A percentile compares a stretch with the other conserved stretches of the same genome.
phyloP scores from a whole-genome alignment of 2,329 filamentous ascomycete genomes.

The Talaromyces islandicus region DNA sequence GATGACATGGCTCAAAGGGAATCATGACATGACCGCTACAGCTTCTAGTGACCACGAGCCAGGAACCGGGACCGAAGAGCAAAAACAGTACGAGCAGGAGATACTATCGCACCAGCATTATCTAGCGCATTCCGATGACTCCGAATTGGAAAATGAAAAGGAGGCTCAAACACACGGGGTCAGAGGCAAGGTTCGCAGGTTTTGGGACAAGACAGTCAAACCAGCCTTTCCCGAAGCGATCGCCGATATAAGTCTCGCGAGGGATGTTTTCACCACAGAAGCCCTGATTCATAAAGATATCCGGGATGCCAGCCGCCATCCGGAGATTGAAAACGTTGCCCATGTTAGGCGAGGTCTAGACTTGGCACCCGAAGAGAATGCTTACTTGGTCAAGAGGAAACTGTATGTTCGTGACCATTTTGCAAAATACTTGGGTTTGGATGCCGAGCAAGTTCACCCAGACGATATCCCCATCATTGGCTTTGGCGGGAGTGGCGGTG shows the following conservation, averaged over 20 bases:
- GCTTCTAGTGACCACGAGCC: not conserved
- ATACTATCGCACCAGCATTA: constrained; percentile 3
- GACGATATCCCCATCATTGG: constrained; percentile 10
- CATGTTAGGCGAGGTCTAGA: constrained; percentile 3
- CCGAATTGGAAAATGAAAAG: constrained; percentile 6
- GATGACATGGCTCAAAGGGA: not conserved
- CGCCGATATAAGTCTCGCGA: constrained; percentile 8
- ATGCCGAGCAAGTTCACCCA: constrained; percentile 6
- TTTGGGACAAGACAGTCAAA: constrained; percentile 10
- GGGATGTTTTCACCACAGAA: constrained; percentile 11
- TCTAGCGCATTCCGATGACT: constrained; percentile 1
- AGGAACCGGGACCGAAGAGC: constrained; percentile 6
- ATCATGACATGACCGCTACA: not conserved
- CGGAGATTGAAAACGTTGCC: constrained; percentile 5
- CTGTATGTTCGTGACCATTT: constrained; percentile 2
- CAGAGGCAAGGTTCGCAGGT: not conserved
- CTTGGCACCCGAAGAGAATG: constrained; percentile 2
- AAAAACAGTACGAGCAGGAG: constrained; percentile 9
- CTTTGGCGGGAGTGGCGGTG: constrained; percentile 9
- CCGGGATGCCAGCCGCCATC: not conserved
- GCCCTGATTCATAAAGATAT: constrained; percentile 2
- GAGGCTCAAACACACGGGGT: not conserved
- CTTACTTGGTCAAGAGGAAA: constrained; percentile 7
- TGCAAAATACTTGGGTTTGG: constrained; percentile 5
- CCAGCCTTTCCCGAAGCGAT: constrained; percentile 11